phyloP scores from a whole-genome alignment of 352 stramenopile genomes.

The Phytopythium boreale region DNA sequence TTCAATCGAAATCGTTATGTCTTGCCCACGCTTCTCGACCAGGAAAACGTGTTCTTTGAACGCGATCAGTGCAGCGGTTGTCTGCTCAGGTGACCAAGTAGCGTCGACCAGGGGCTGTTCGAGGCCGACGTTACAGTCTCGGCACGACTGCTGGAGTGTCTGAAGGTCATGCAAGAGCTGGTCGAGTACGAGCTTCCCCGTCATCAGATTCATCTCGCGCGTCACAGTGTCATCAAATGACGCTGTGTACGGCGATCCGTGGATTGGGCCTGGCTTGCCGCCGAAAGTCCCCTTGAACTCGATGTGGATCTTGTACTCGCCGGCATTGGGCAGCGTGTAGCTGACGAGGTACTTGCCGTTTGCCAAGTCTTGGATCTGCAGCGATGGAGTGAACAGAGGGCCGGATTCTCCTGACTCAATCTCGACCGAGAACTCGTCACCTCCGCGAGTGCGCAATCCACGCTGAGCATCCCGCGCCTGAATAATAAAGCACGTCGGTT shows the following conservation, averaged over 20 bases:
- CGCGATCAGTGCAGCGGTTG: constrained; percentile 58
- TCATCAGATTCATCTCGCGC: constrained; percentile 80
- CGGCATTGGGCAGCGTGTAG: constrained; percentile 80
- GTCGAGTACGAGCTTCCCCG: constrained; percentile 74
- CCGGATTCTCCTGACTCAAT: constrained; percentile 45
- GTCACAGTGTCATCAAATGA: constrained; percentile 78
- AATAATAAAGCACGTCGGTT: constrained; percentile 81
- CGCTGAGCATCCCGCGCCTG: constrained; percentile 80
- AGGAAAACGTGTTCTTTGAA: constrained; percentile 80
- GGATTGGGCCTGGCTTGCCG: constrained; percentile 81
- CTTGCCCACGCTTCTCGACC: constrained; percentile 71
- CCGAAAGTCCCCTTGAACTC: constrained; percentile 93
- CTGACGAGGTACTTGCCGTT: constrained; percentile 94
- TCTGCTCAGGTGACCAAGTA: constrained; percentile 53
- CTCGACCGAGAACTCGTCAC: constrained; percentile 90
- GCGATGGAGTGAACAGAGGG: constrained; percentile 49
- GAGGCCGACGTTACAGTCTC: constrained; percentile 67
- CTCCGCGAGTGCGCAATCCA: constrained; percentile 85
- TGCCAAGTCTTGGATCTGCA: constrained; percentile 80
- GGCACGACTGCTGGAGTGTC: constrained; percentile 48
- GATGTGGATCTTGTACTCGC: constrained; percentile 86
- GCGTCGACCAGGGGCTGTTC: constrained; percentile 66
- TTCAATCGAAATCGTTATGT: constrained; percentile 60
- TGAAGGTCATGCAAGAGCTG: constrained; percentile 68
- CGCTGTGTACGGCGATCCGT: constrained; percentile 88